phyloP scores from a whole-genome alignment of 2,329 filamentous ascomycete species.

The Diplodia corticola region DNA sequence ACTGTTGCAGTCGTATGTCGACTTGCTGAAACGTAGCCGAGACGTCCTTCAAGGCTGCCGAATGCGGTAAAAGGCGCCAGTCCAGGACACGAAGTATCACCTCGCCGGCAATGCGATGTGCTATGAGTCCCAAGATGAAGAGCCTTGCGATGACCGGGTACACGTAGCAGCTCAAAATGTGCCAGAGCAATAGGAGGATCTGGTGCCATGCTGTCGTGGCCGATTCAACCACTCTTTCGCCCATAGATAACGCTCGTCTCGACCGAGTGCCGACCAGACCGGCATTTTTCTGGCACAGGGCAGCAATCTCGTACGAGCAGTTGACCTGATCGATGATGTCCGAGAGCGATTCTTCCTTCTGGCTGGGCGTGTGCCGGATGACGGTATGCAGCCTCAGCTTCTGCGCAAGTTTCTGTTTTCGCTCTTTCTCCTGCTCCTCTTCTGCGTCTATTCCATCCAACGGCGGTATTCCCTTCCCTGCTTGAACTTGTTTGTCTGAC shows the following conservation, averaged over 20 bases:
- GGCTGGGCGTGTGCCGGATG: slow-evolving; percentile 70
- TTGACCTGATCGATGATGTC: slow-evolving; percentile 92
- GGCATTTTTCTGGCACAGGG: slow-evolving; percentile 84
- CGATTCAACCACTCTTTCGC: slow-evolving; percentile 90
- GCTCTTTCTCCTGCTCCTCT: slow-evolving; percentile 66
- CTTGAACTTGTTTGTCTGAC: slow-evolving; percentile 56
- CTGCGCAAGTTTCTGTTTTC: slow-evolving; percentile 69
- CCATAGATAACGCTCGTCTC: slow-evolving; percentile 85
- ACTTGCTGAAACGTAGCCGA: slow-evolving; percentile 97
- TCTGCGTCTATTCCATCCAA: slow-evolving; percentile 66
- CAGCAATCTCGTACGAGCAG: slow-evolving; percentile 87
- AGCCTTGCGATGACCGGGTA: slow-evolving; percentile 71
- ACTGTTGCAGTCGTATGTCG: slow-evolving; percentile 94
- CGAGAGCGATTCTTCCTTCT: slow-evolving; percentile 78
- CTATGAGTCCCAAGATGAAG: slow-evolving; percentile 77
- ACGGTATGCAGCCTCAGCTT: slow-evolving; percentile 90
- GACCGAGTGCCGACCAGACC: slow-evolving; percentile 78
- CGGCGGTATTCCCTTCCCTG: slow-evolving; percentile 42
- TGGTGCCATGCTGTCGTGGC: slow-evolving; percentile 83
- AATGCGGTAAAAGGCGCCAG: slow-evolving; percentile 76
- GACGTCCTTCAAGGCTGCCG: slow-evolving; percentile 87
- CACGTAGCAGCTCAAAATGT: slow-evolving; percentile 70
- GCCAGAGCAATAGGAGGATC: slow-evolving; percentile 66
- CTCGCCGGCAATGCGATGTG: slow-evolving; percentile 79
- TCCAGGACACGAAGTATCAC: slow-evolving; percentile 76